phyloP scores from a whole-genome alignment of 805 yeast species.

The Candida verbasci region DNA sequence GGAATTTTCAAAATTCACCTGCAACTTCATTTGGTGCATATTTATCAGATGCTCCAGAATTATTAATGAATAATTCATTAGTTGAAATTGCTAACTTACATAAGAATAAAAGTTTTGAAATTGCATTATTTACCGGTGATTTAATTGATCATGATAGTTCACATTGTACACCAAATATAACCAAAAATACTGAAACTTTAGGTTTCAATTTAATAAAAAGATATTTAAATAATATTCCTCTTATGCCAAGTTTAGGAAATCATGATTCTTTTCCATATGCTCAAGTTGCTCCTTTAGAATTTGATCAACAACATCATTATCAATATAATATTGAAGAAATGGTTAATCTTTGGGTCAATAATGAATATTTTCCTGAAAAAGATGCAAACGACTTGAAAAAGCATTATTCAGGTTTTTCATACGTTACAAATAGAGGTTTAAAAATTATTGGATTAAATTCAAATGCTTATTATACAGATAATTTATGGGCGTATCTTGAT shows the following conservation, averaged over 20 bases:
- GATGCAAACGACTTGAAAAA: slow-evolving; percentile 21
- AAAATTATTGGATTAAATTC: slow-evolving; percentile 61
- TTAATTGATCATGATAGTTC: slow-evolving; percentile 62
- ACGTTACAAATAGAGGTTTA: slow-evolving; percentile 51
- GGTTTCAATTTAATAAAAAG: slow-evolving; percentile 59
- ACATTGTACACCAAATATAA: slow-evolving; percentile 52
- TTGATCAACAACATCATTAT: slow-evolving; percentile 23
- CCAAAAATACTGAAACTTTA: slow-evolving; percentile 67
- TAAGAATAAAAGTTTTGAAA: slow-evolving; percentile 42
- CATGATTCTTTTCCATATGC: slow-evolving; percentile 73
- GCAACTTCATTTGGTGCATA: slow-evolving; percentile 64
- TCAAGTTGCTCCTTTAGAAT: slow-evolving; percentile 51
- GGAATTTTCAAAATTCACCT: slow-evolving; percentile 29
- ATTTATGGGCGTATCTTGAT: slow-evolving; percentile 48
- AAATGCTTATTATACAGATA: slow-evolving; percentile 61
- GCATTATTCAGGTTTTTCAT: slow-evolving; percentile 64
- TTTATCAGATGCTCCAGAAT: slow-evolving; percentile 62
- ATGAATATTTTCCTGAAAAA: slow-evolving; percentile 32
- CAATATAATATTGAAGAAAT: slow-evolving; percentile 33
- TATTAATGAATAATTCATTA: slow-evolving; percentile 56
- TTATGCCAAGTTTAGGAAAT: slow-evolving; percentile 62
- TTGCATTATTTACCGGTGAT: slow-evolving; percentile 69
- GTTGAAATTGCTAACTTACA: slow-evolving; percentile 15
- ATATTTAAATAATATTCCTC: slow-evolving; percentile 47
- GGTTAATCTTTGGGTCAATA: slow-evolving; percentile 28